Conservation (phyloP, 2,329 filamentous ascomycete species). For the Cadophora luteo-olivacea region DNA sequence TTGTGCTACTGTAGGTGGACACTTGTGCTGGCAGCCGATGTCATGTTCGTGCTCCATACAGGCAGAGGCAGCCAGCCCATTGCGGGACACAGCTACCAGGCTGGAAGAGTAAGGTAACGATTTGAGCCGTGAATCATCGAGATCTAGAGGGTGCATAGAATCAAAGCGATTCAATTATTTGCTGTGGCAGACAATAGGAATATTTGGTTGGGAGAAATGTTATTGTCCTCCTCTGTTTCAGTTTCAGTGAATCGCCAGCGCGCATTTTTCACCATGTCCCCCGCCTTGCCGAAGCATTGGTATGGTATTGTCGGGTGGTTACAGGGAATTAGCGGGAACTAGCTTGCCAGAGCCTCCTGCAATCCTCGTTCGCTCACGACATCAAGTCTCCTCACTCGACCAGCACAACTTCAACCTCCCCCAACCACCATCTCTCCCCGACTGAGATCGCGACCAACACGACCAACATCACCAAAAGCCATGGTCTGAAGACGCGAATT, state of each 20-base stretch:
- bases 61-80: neutral
- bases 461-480: neutral
- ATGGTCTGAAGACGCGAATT: slow-evolving; percentile 24
- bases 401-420: slow-evolving; percentile 18
- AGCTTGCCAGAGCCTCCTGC: slow-evolving; percentile 10
- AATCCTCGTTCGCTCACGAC: slow-evolving; percentile 19
- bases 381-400: slow-evolving; percentile 16
- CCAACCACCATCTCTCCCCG: slow-evolving; percentile 12
- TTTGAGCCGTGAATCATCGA: neutral
- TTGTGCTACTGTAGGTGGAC: neutral
- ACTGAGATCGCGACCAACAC: slow-evolving; percentile 19
- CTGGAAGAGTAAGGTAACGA: neutral
- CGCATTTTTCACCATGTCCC: slow-evolving; percentile 1
- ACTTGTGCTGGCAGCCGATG: neutral
- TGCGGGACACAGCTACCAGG: too few relatives aligned
- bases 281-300: neutral
- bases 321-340: neutral
- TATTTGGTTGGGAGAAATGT: neutral
- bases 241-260: neutral
- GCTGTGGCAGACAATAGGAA: neutral
- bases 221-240: neutral
- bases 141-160: neutral
- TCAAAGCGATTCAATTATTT: neutral
- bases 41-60: neutral
- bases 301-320: slow-evolving; percentile 17